Evolutionary conservation across 2,329 filamentous ascomycete genomes (phyloP).

Genomic region (Alternaria gansuensis): DNA sequence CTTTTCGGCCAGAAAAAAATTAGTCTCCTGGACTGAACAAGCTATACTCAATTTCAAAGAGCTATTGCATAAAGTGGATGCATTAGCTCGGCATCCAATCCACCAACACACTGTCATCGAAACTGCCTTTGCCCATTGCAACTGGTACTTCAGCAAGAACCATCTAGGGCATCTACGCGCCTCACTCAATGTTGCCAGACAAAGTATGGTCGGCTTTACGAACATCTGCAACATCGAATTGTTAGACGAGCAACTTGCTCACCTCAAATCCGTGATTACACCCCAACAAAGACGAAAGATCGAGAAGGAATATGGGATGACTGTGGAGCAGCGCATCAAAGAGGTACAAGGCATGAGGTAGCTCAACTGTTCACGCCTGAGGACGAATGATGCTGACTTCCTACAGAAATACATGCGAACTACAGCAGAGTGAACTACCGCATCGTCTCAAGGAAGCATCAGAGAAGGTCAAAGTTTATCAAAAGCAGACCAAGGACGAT

Average conservation of each 20-base stretch:
- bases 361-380: not conserved
- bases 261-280: not conserved
- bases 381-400: not conserved
- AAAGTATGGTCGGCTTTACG: conserved; percentile 14
- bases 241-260: conserved; percentile 7
- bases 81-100: not conserved
- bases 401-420: not conserved
- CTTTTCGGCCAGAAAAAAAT: not conserved
- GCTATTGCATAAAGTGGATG: conserved; percentile 2
- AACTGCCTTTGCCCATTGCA: conserved; percentile 6
- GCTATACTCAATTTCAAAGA: not conserved
- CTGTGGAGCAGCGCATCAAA: not conserved
- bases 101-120: conserved; percentile 2
- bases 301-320: not conserved
- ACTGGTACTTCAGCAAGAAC: conserved; percentile 17
- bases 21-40: conserved; percentile 1
- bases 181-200: conserved; percentile 16
- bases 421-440: not conserved
- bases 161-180: conserved; percentile 11
- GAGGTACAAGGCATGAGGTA: conserved; percentile 5
- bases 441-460: not conserved
- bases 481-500: not conserved
- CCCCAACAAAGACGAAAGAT: not conserved
- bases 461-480: not conserved
- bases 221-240: conserved; percentile 10